Evolutionary conservation across 257 asterid genomes (phyloP).

Genomic region (Forsythia suspensa): DNA sequence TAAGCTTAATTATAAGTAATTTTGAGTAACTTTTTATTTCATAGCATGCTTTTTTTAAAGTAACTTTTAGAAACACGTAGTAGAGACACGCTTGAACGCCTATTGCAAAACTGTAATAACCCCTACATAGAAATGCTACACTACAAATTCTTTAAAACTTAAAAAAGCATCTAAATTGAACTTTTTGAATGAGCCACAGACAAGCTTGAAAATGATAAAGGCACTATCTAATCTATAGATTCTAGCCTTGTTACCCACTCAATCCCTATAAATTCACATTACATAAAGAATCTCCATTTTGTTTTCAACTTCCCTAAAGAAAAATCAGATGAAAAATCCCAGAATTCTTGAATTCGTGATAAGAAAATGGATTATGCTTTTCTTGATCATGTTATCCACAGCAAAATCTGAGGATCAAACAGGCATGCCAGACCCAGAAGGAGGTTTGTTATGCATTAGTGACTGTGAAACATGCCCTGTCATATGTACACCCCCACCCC

Average conservation of each 20-base stretch:
- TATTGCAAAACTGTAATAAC: too few species aligned
- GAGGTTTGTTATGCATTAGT: slow-evolving; percentile 63
- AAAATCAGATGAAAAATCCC: slow-evolving; percentile 32
- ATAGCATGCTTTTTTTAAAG: too few species aligned
- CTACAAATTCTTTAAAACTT: background rate
- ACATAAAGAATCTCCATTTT: background rate
- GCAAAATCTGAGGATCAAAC: slow-evolving; percentile 35
- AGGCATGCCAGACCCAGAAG: slow-evolving; percentile 34
- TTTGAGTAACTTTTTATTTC: too few species aligned
- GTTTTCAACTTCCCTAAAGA: background rate
- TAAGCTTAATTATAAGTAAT: too few species aligned
- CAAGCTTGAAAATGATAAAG: background rate
- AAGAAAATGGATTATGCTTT: slow-evolving; percentile 26
- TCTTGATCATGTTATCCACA: slow-evolving; percentile 25
- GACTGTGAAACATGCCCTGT: slow-evolving; percentile 77
- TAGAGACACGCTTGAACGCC: too few species aligned
- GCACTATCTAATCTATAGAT: background rate
- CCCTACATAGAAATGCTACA: too few species aligned
- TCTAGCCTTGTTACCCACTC: background rate
- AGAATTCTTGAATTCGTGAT: slow-evolving; percentile 11
- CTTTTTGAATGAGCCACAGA: background rate
- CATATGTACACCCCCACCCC: slow-evolving; percentile 75
- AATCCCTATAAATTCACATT: slow-evolving; percentile 20
- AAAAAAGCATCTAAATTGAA: background rate
- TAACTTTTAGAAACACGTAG: too few species aligned